A percentile compares a stretch with the other conserved stretches of the same genome.
These are phyloP conservation scores for Trichophyton equinum DNA, from an alignment of 2,329 filamentous ascomycete genomes.

Conservation along the genomic window DNA sequence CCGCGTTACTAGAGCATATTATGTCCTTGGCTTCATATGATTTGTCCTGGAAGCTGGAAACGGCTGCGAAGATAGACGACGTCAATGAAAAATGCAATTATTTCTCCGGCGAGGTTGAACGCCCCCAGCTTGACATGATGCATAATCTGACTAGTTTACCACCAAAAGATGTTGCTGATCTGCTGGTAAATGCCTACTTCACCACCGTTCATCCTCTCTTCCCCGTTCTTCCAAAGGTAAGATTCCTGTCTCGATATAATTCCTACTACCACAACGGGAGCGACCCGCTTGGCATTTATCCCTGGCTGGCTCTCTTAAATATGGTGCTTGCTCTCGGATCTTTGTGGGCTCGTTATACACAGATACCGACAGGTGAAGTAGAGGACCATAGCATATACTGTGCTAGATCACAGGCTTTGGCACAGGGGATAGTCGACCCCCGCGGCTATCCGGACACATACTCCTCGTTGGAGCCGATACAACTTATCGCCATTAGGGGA, in stretches of 20 bases:
- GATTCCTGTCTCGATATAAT: conserved; percentile 23
- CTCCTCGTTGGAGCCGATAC: conserved; percentile 27
- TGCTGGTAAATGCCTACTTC: conserved; percentile 26
- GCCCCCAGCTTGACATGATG: conserved; percentile 17
- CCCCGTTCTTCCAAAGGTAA: conserved; percentile 26
- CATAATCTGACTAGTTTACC: conserved; percentile 26
- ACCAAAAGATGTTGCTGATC: conserved; percentile 19
- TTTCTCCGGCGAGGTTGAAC: conserved; percentile 20
- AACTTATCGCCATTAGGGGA: conserved; percentile 25
- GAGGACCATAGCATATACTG: conserved; percentile 27
- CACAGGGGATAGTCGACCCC: conserved; percentile 12
- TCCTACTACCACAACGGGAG: conserved; percentile 16
- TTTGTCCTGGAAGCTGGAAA: background rate
- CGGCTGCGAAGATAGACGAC: background rate
- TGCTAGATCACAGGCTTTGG: conserved; percentile 24
- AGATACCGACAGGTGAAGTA: conserved; percentile 18
- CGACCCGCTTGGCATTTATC: conserved; percentile 12
- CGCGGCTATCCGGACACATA: background rate
- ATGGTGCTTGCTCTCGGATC: conserved; percentile 32
- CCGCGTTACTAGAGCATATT: background rate
- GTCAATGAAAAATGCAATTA: conserved; percentile 22
- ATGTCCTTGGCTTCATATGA: conserved; percentile 1
- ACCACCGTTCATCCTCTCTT: conserved; percentile 28
- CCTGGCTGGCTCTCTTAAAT: conserved; percentile 30
- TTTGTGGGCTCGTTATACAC: conserved; percentile 22